These are phyloP conservation scores for Xerocomellus amylosporus DNA, from an alignment of 768 basidiomycete genomes.

Conservation along the genomic window DNA sequence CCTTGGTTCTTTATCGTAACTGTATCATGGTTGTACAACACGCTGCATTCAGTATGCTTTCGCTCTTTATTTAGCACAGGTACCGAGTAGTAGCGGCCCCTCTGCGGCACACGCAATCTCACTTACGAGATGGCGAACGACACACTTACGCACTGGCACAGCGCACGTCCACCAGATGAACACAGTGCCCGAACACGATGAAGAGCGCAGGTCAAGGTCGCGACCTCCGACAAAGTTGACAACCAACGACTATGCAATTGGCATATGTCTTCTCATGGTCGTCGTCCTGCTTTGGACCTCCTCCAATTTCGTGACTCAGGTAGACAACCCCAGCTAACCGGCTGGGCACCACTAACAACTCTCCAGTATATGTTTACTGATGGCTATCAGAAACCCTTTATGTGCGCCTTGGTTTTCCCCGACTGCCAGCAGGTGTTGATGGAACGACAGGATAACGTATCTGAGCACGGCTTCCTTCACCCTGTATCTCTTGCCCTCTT, in stretches of 20 bases:
- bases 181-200: slow-evolving; percentile 9
- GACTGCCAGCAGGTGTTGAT: slow-evolving; percentile 2
- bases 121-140: not conserved
- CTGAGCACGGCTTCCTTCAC: slow-evolving; percentile 88
- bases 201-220: slow-evolving; percentile 13
- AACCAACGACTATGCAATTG: slow-evolving; percentile 45
- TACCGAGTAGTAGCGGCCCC: not conserved
- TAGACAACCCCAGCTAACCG: slow-evolving; percentile 19
- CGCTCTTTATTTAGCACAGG: not conserved
- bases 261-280: slow-evolving; percentile 64
- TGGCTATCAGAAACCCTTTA: slow-evolving; percentile 87
- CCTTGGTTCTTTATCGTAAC: not conserved
- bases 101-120: not conserved
- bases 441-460: slow-evolving; percentile 70
- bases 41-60: not conserved
- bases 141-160: not conserved
- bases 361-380: slow-evolving; percentile 48
- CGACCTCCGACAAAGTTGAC: slow-evolving; percentile 1
- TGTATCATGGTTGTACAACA: not conserved
- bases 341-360: slow-evolving; percentile 7
- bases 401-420: slow-evolving; percentile 44
- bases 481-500: slow-evolving; percentile 70
- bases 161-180: slow-evolving; percentile 17
- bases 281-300: slow-evolving; percentile 88
- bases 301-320: slow-evolving; percentile 87